Evolutionary conservation across 2,329 filamentous ascomycete species (phyloP).

Genomic region (Diplodia corticola): DNA sequence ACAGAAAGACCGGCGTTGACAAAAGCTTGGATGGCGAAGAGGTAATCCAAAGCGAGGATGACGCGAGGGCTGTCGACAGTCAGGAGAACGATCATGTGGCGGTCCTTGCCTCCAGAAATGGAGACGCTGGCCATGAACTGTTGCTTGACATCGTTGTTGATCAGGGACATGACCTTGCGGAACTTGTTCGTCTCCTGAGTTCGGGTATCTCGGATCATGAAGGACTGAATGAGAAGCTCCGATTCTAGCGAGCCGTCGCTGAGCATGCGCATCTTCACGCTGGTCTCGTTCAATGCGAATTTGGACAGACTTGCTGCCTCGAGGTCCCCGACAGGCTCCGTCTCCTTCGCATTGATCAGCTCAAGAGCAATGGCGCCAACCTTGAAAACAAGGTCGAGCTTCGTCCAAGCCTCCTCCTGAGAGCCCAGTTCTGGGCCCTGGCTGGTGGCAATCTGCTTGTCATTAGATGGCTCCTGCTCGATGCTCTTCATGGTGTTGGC

Average conservation of each 20-base stretch:
- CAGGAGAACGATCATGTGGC: constrained; percentile 82
- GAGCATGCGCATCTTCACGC: constrained; percentile 87
- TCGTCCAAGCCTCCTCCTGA: constrained; percentile 77
- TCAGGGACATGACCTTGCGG: constrained; percentile 95
- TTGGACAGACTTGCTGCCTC: constrained; percentile 82
- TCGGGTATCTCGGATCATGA: constrained; percentile 93
- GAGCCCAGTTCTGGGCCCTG: constrained; percentile 67
- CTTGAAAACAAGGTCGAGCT: constrained; percentile 87
- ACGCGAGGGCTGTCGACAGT: constrained; percentile 93
- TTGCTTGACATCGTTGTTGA: constrained; percentile 87
- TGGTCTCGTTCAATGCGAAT: constrained; percentile 91
- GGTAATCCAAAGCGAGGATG: constrained; percentile 93
- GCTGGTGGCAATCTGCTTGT: constrained; percentile 51
- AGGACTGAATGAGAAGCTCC: constrained; percentile 88
- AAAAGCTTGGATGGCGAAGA: constrained; percentile 86
- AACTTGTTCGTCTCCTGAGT: constrained; percentile 90
- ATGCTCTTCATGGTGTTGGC: constrained; percentile 49
- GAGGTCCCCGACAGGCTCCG: constrained; percentile 75
- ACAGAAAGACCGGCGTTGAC: constrained; percentile 66
- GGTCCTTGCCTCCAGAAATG: constrained; percentile 81
- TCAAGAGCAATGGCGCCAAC: constrained; percentile 87
- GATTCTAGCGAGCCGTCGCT: constrained; percentile 90
- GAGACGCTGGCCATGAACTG: constrained; percentile 98
- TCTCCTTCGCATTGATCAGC: constrained; percentile 73
- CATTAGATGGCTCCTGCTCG: constrained; percentile 34